Evolutionary conservation across 202 grass and related monocot species (phyloP), one percentile per base, ranked within the genome.

Genomic region (Elaeis oleifera): DNA sequence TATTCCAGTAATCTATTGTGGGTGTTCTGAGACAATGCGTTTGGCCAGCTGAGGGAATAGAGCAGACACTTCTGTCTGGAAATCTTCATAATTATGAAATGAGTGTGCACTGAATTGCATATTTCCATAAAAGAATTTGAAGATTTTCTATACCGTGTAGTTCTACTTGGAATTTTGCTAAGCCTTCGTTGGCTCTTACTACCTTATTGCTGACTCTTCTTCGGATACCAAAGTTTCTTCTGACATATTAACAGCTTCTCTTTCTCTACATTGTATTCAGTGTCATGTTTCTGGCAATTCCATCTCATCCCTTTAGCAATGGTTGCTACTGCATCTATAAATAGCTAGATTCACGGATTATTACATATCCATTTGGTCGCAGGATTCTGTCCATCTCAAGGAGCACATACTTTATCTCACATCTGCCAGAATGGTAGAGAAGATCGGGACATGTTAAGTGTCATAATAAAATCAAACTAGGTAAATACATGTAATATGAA

Each of bases 311-410:
- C 68, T 51, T 60, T 60, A 22, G 56, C 44, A 2, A 71, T 51
- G 20, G 68, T 71, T 17, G 68, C 68, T 51, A 71, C 28, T 20
- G 56, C 55, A 51, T 71, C 44, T 1, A 60, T 60, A 17, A 71
- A 51, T 71, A 71, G 39, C 50, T 59, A 18, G 68, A 71, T 24
- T 71, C 68, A 21, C 56, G 55, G 32, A 71, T 71, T 60, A 71
- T 60, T 0, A 6, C 56, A 51, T 71, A 59, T 5, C 56, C 68
- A 8, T 23, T 60, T 27, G 68, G 68, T 51, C 68, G 68, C 24
- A 71, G 68, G 21, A 71, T 71, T 4, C 68, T 36, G 23, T 71
- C 68, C 68, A 71, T 71, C 68, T 71, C 68, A 29, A 71, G 68
- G 16, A 71, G 68, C 56, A 71, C 68, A 52, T 71, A 71, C 50